Conservation (phyloP, 2,329 filamentous ascomycete genomes). For the Aureobasidium sp. region DNA sequence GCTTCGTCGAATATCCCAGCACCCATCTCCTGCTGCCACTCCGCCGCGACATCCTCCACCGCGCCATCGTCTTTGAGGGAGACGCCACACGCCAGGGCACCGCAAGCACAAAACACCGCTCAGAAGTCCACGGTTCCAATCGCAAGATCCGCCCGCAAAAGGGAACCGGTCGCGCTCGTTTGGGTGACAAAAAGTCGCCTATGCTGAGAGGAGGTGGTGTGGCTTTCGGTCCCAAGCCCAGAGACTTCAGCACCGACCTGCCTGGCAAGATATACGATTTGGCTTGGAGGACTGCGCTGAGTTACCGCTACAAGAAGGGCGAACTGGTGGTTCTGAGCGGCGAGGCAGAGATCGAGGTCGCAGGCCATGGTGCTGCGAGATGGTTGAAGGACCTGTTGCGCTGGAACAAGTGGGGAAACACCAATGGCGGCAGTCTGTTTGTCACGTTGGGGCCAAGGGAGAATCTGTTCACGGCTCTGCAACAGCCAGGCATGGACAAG, state of each 20-base stretch:
- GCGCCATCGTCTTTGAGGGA: constrained; percentile 86
- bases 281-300: constrained; percentile 89
- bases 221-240: constrained; percentile 78
- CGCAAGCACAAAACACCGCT: constrained; percentile 72
- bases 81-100: constrained; percentile 83
- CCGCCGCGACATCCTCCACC: constrained; percentile 84
- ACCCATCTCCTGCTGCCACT: constrained; percentile 83
- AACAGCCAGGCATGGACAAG: constrained; percentile 49
- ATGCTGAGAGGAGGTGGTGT: constrained; percentile 81
- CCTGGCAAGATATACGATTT: constrained; percentile 90
- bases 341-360: constrained; percentile 60
- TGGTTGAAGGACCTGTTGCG: constrained; percentile 63
- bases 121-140: constrained; percentile 75
- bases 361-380: constrained; percentile 28
- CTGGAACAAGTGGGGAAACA: constrained; percentile 61
- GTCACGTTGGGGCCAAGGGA: constrained; percentile 58
- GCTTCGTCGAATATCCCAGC: constrained; percentile 69
- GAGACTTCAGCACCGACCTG: constrained; percentile 80
- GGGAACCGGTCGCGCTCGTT: constrained; percentile 71
- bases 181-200: constrained; percentile 75
- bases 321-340: constrained; percentile 82
- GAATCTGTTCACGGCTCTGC: constrained; percentile 61
- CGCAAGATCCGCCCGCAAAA: constrained; percentile 82
- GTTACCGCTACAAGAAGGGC: constrained; percentile 80
- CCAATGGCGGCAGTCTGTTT: constrained; percentile 64